Conservation (phyloP, 2,329 filamentous ascomycete species). For the Falciphora oryzae region DNA sequence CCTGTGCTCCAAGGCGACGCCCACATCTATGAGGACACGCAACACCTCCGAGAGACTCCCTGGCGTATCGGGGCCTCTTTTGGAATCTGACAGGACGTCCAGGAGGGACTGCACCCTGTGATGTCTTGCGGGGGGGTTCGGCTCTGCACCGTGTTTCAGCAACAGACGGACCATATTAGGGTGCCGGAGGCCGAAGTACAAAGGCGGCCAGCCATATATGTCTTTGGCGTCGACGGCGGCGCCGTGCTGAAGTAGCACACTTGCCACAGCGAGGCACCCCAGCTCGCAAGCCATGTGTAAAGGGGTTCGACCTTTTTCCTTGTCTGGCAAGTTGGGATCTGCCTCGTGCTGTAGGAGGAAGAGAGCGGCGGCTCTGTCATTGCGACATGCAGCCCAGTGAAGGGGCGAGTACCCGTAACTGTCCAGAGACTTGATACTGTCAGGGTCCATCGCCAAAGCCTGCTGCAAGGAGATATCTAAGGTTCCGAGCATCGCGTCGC, state of each 20-base stretch:
- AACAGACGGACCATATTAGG: not conserved
- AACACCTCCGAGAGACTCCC: not conserved
- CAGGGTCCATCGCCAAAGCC: not conserved
- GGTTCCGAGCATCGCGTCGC: not conserved
- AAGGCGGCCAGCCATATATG: not conserved
- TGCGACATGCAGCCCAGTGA: not conserved
- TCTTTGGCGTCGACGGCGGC: not conserved
- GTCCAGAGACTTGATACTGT: not conserved
- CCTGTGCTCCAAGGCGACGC: not conserved
- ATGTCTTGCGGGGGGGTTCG: no score
- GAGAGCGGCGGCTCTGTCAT: not conserved
- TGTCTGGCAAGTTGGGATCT: not conserved
- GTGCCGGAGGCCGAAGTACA: rapidly evolving
- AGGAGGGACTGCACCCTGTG: no score
- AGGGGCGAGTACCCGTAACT: not conserved
- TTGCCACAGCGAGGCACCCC: not conserved
- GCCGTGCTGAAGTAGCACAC: not conserved
- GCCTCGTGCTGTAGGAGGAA: not conserved
- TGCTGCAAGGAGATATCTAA: not conserved
- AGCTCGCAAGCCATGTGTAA: not conserved
- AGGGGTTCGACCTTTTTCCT: not conserved
- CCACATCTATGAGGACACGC: not conserved
- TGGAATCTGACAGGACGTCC: no score
- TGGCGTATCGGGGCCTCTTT: not conserved
- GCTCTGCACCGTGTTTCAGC: not conserved